Evolutionary conservation across 345 rosid genomes (phyloP), one percentile per base, ranked within the genome.

Genomic region (Aurinia saxatilis): DNA sequence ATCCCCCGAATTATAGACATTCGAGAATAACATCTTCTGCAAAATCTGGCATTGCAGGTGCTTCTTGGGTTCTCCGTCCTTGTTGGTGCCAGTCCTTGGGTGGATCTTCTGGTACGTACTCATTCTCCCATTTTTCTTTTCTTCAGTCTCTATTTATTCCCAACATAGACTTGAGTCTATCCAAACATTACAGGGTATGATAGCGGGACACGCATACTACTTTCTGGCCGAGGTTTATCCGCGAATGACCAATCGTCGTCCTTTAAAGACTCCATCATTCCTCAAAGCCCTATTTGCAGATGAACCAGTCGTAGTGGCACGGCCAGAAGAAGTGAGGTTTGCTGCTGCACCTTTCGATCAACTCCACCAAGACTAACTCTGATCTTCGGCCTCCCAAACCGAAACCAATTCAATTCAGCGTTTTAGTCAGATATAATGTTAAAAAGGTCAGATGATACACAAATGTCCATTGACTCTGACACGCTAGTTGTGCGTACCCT

Each of bases 1-100:
- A 15, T 21, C 23, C 16, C 6, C 25, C 9, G 16, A 27, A 51
- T 31, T 2, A 6, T 8, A 15, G 5, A 44, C 25, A 21, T 21
- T 2, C 2, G 25, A 2, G 4, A 12, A 23, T 44, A 29, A 13
- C 11, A 23, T 25, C 23, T 39, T 58, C 6, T 50, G 15, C 29
- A 36, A 52, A 46, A 7, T 52, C 29, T 0, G 27, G 45, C 11
- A 31, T 13, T 56, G 74, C 78, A 90, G 99, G 96, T 95, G 73
- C 96, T 95, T 47, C 72, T 95, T 60, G 99, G 99, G 58, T 92
- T 92, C 82, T 93, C 99, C 35, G 76, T 93, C 52, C 90, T 95
- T 50, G 97, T 90, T 33, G 98, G 91, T 57, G 91, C 99, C 56
- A 95, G 90, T 79, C 85, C 98, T 5, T 95, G 98, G 98, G 98